Evolutionary conservation across 768 basidiomycete species (phyloP).

Genomic region (Pleurotus pulmonarius): DNA sequence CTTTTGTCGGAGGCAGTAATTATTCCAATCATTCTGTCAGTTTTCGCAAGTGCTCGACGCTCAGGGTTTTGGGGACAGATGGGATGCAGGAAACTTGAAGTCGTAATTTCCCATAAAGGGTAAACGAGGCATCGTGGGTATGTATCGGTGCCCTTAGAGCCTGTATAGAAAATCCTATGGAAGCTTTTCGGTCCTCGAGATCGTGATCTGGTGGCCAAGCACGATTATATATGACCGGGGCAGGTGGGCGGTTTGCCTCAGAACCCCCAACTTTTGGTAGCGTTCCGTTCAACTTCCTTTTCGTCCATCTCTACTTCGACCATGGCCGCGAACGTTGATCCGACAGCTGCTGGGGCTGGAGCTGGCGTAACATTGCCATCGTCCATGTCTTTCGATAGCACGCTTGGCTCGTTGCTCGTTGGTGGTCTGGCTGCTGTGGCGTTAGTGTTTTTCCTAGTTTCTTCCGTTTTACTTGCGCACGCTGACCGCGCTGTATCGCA

Average conservation of each 20-base stretch:
- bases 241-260: not conserved
- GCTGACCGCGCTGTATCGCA: constrained; percentile 15
- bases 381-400: constrained; percentile 35
- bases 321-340: not conserved
- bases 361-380: constrained; percentile 11
- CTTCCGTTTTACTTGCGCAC: not conserved
- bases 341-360: not conserved
- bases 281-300: not conserved
- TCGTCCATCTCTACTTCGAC: not conserved
- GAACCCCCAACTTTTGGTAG: not conserved
- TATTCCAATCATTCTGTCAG: no score
- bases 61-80: not conserved
- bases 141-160: not conserved
- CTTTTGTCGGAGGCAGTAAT: no score
- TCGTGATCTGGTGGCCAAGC: constrained; percentile 1
- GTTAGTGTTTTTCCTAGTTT: constrained; percentile 28
- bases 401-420: constrained; percentile 51
- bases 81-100: not conserved
- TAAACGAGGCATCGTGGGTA: not conserved
- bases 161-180: not conserved
- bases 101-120: not conserved
- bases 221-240: constrained; percentile 1
- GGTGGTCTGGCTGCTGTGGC: constrained; percentile 51
- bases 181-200: not conserved
- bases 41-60: not conserved